Evolutionary conservation across 352 stramenopile genomes (phyloP).

Genomic region (Phytophthora idaei): DNA sequence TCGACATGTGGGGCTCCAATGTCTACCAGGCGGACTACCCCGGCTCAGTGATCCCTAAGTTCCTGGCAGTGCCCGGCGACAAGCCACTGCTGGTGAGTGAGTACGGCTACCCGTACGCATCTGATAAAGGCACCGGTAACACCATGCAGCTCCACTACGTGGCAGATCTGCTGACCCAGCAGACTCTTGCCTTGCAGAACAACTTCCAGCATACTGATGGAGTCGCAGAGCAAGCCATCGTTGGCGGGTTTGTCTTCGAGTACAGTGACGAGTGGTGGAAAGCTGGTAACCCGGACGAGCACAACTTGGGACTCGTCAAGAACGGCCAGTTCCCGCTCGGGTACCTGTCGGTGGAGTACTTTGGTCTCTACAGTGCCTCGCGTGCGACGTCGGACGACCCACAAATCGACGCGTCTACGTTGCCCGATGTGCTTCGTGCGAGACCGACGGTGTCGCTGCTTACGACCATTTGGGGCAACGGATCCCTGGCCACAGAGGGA

Average conservation of each 20-base stretch:
- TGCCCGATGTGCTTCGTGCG: slow-evolving; percentile 43
- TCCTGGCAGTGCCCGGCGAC: slow-evolving; percentile 41
- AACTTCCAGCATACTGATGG: slow-evolving; percentile 59
- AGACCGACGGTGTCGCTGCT: slow-evolving; percentile 63
- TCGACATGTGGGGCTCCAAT: slow-evolving; percentile 78
- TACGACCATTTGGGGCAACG: slow-evolving; percentile 47
- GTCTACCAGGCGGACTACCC: slow-evolving; percentile 73
- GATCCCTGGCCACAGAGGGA: slow-evolving; percentile 42
- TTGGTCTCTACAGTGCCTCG: slow-evolving; percentile 40
- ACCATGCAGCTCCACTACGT: slow-evolving; percentile 48
- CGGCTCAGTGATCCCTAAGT: slow-evolving; percentile 58
- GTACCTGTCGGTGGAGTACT: slow-evolving; percentile 70
- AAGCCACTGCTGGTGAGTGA: slow-evolving; percentile 69
- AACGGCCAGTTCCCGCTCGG: slow-evolving; percentile 67
- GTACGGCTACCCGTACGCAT: slow-evolving; percentile 69
- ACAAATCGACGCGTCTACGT: slow-evolving; percentile 10
- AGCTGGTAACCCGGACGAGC: slow-evolving; percentile 47
- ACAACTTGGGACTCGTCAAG: slow-evolving; percentile 55
- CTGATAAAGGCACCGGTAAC: slow-evolving; percentile 47
- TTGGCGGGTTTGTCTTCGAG: slow-evolving; percentile 78
- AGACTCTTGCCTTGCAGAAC: slow-evolving; percentile 57
- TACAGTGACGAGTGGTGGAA: slow-evolving; percentile 87
- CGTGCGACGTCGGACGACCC: slow-evolving; percentile 12
- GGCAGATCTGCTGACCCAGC: slow-evolving; percentile 46
- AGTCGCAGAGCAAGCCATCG: slow-evolving; percentile 54